These are phyloP conservation scores for Ceriops zippeliana DNA, from an alignment of 345 rosid genomes.

Conservation along the genomic window DNA sequence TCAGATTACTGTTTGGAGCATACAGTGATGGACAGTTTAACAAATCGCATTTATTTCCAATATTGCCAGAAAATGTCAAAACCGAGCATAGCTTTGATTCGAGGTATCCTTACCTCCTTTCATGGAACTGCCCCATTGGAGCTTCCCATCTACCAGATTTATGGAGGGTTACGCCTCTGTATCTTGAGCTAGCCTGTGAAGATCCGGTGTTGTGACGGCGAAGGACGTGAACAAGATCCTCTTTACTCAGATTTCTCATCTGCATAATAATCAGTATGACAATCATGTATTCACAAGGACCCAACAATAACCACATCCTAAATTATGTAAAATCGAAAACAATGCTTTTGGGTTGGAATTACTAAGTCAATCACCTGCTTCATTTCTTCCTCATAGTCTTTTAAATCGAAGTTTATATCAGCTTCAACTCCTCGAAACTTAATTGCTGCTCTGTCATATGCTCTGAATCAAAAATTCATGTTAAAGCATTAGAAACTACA, in stretches of 20 bases:
- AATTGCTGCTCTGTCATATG: slow-evolving; percentile 34
- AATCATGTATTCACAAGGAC: neutral
- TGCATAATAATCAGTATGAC: slow-evolving; percentile 13
- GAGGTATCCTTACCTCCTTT: slow-evolving; percentile 19
- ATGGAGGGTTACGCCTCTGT: slow-evolving; percentile 19
- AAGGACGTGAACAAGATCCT: slow-evolving; percentile 23
- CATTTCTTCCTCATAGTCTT: slow-evolving; percentile 31
- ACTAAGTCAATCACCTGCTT: slow-evolving; percentile 13
- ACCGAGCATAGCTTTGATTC: neutral
- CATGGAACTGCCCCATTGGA: slow-evolving; percentile 22
- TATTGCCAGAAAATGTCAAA: neutral
- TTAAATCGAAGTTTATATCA: slow-evolving; percentile 25
- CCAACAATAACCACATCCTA: neutral
- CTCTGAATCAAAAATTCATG: slow-evolving; percentile 12
- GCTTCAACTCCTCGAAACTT: slow-evolving; percentile 33
- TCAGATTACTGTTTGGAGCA: no score
- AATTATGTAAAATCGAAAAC: no score
- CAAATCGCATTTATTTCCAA: neutral
- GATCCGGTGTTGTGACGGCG: slow-evolving; percentile 21
- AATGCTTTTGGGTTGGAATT: no score
- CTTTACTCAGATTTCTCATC: slow-evolving; percentile 21
- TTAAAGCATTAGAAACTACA: neutral
- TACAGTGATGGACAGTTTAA: neutral
- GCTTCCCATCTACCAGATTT: slow-evolving; percentile 27
- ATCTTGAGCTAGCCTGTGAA: slow-evolving; percentile 17